Evolutionary conservation across 2,329 filamentous ascomycete genomes (phyloP), one percentile per base, ranked within the genome.

Genomic region (Huntiella omanensis): DNA sequence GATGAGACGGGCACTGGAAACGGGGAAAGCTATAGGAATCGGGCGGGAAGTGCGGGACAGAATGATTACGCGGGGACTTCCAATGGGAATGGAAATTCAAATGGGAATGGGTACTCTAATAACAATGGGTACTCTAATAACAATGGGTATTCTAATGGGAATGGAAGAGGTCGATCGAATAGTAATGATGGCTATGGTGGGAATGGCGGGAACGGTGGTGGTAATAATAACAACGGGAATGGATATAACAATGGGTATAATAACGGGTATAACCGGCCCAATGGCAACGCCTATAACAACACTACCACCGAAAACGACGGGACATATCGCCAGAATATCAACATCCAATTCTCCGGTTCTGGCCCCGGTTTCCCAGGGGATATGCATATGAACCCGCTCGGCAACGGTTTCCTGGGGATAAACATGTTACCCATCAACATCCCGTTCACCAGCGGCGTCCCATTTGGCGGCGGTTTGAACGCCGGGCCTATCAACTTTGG

Each of bases 371-470:
- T 33, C 45, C 45, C 5, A 37, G 41, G 28, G 40, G 19, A 11
- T 4, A 22, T 13, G 12, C 19, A 42, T 11, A 40, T 47, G n/a
- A 47, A 47, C n/a, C 45, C 45, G 39, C 16, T 46, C 11, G 45
- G 38, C 28, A 41, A 41, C 19, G 40, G 40, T 1, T 42, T 47
- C 11, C 8, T 47, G 10, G 38, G 38, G 4, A 11, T 47, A 12
- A 47, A 40, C 4, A 40, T 47, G 38, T 16, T 47, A 19, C 45
- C 45, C 5, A 40, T 47, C 15, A 42, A 40, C 22, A 17, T 47
- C 5, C 45, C 45, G 1, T 47, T 47, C 37, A n/a, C 42, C 8
- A 38, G 44, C 44, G 39, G 45, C 5, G 36, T 39, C 28, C 40
- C 33, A 17, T 10, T 33, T 8, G 36, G 44, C 37, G 19, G 35